Evolutionary conservation across 352 stramenopile genomes (phyloP), one percentile per base, ranked within the genome.

Genomic region (Globisporangium rhizosaccharum): DNA sequence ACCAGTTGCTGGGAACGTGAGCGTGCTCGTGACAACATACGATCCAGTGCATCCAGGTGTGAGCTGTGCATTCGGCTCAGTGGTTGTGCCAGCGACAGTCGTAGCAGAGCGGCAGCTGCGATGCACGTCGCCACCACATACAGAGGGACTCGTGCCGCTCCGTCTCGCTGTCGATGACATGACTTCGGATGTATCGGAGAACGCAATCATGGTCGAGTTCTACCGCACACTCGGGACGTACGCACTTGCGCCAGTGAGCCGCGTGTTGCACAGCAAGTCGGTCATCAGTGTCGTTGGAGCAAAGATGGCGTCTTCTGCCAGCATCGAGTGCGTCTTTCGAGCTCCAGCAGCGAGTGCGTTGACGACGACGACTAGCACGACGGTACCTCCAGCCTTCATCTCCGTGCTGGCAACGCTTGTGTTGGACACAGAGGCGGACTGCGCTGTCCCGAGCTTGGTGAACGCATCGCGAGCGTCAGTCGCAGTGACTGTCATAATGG

Each of bases 191-290:
- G 44, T 76, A 12, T 82, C 74, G 33, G 62, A 75, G 55, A 86
- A 86, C 20, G 63, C 68, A 4, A 5, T 82, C 23, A 51, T 69
- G 25, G 53, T 86, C 11, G 62, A 76, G 48, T 72, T 69, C 53
- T 71, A 73, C 46, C 48, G 28, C 23, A 53, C 53, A 3, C 2
- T 49, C 33, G 59, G 56, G 2, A 12, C 36, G 9, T 53, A 63
- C 37, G 54, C 23, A 3, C 45, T 84, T 14, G 63, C 55, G 28
- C 70, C 74, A 41, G 44, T 49, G 0, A 74, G 64, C 59, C 60
- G 68, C 7, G 59, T 84, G 7, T 51, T 86, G 18, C 65, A 77
- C 42, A 50, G 46, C 11, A 62, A 61, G 8, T 70, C 75, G 49
- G 54, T 49, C 36, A 54, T 82, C 30, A 45, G 20, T 6, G 56